These are phyloP conservation scores for Ceratocystis huliohia DNA, from an alignment of 2,329 filamentous ascomycete genomes.

Conservation along the genomic window DNA sequence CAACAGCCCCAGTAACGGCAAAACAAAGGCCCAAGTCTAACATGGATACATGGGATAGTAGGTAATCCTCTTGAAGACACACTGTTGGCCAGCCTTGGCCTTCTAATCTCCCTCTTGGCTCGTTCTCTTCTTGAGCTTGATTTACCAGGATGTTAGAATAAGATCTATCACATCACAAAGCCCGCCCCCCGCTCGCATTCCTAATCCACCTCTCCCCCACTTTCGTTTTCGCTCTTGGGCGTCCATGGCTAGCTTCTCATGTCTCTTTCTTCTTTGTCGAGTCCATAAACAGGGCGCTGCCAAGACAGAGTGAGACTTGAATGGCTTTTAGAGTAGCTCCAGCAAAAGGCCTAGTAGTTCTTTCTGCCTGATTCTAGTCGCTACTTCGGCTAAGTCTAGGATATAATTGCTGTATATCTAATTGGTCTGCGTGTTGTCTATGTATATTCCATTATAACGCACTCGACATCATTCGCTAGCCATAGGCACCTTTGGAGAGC, in stretches of 20 bases:
- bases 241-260: neutral
- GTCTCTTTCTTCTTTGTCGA: neutral
- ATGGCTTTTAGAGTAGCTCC: neutral
- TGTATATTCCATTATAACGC: too few species aligned
- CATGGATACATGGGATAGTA: neutral
- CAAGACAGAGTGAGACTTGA: neutral
- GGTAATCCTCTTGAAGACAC: too few species aligned
- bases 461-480: too few species aligned
- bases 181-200: neutral
- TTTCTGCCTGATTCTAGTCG: too few species aligned
- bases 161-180: slow-evolving; percentile 5
- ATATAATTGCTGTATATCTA: too few species aligned
- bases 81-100: neutral
- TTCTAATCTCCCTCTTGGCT: slow-evolving; percentile 4
- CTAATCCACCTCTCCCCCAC: neutral
- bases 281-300: neutral
- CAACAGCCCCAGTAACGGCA: too few species aligned
- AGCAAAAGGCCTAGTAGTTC: neutral
- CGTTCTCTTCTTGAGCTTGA: slow-evolving; percentile 1
- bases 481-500: too few species aligned
- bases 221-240: neutral
- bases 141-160: neutral
- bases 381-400: too few species aligned
- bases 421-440: too few species aligned
- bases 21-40: neutral